Evolutionary conservation across 192 early-diverging fungal species (phyloP).

Genomic region (Podila epigama): DNA sequence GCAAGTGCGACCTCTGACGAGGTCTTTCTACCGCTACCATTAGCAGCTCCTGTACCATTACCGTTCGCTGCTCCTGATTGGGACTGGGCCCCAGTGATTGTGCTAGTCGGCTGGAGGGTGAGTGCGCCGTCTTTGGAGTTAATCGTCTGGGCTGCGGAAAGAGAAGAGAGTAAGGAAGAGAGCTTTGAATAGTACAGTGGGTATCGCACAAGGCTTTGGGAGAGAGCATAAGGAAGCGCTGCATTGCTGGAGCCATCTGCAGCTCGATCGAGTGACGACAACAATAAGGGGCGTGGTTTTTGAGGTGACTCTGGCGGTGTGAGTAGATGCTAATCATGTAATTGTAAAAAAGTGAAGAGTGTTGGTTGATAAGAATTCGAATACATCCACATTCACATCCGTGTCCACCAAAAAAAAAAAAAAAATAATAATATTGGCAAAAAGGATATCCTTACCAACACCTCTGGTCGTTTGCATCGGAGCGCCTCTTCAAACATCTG

Average conservation of each 20-base stretch:
- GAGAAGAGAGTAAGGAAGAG: constrained; percentile 52
- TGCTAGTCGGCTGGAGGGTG: constrained; percentile 14
- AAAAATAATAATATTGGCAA: no score
- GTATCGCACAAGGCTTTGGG: constrained; percentile 49
- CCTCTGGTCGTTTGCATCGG: constrained; percentile 52
- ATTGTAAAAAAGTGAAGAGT: neutral
- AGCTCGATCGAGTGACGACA: constrained; percentile 24
- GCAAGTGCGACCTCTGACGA: constrained; percentile 11
- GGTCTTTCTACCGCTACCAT: constrained; percentile 3
- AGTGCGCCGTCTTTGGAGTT: constrained; percentile 5
- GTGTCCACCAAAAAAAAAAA: no score
- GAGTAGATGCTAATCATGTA: constrained; percentile 15
- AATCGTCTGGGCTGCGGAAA: constrained; percentile 32
- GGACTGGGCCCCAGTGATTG: no score
- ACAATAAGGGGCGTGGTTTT: constrained; percentile 9
- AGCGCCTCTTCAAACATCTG: constrained; percentile 62
- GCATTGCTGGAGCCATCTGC: constrained; percentile 41
- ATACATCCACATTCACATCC: neutral
- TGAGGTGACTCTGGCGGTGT: constrained; percentile 42
- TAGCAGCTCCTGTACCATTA: neutral
- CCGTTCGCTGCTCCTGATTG: neutral
- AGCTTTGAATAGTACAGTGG: constrained; percentile 56
- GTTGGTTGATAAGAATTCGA: neutral
- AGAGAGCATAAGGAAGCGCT: constrained; percentile 21
- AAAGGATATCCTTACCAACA: constrained; percentile 57